A percentile compares a stretch with the other conserved stretches of the same genome.
These are phyloP conservation scores for Saposhnikovia divaricata DNA, from an alignment of 129 eudicot species.

Conservation along the genomic window DNA sequence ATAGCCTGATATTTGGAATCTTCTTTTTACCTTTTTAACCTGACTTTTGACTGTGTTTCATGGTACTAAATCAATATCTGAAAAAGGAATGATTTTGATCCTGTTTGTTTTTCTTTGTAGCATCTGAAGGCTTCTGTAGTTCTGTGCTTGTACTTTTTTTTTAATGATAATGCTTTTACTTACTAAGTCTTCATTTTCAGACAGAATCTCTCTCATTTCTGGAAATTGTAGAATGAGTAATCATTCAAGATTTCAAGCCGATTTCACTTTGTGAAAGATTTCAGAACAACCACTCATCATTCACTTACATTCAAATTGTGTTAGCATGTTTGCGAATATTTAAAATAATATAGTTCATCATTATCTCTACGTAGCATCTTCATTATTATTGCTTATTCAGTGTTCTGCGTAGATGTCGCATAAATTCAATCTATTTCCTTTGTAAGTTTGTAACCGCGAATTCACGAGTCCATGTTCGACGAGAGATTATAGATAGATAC, in stretches of 20 bases:
- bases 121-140: not conserved
- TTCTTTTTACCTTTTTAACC: slow-evolving; percentile 22
- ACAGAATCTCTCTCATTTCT: not conserved
- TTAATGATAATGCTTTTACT: too few species aligned
- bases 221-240: not conserved
- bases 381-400: not conserved
- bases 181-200: too few species aligned
- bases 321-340: too few species aligned
- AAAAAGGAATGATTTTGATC: slow-evolving; percentile 45
- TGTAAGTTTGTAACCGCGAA: too few species aligned
- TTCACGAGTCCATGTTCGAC: not conserved
- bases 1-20: slow-evolving; percentile 1
- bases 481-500: not conserved
- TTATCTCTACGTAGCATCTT: too few species aligned
- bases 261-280: not conserved
- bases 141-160: not conserved
- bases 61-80: slow-evolving; percentile 30
- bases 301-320: not conserved
- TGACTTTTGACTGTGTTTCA: slow-evolving; percentile 50
- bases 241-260: not conserved
- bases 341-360: too few species aligned
- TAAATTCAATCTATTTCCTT: not conserved
- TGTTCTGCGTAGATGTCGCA: not conserved
- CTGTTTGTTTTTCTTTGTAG: not conserved
- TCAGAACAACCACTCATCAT: not conserved